These are phyloP conservation scores for Fusarium stilboides DNA, from an alignment of 2,329 filamentous ascomycete genomes.

Conservation along the genomic window DNA sequence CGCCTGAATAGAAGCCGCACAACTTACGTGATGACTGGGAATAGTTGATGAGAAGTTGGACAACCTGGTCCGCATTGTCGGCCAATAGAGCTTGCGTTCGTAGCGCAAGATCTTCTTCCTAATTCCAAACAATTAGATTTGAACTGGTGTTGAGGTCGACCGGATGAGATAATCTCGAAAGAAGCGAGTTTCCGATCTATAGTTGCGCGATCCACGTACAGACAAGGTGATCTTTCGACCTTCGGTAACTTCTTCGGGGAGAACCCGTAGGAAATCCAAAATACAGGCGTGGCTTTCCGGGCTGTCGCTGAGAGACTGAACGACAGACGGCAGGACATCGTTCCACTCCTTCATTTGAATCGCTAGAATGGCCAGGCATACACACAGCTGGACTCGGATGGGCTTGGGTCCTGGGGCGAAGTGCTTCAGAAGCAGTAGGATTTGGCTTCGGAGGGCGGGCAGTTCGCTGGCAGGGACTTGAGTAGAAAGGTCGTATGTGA, in stretches of 20 bases:
- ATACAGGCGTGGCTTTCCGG: constrained; percentile 87
- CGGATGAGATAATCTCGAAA: constrained; percentile 55
- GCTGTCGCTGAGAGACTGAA: constrained; percentile 82
- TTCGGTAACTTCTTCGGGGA: constrained; percentile 98
- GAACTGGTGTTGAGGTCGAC: constrained; percentile 54
- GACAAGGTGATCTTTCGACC: constrained; percentile 99
- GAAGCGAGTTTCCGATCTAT: constrained; percentile 59
- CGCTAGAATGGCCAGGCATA: constrained; percentile 93
- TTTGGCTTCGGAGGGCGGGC: constrained; percentile 83
- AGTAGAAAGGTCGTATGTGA: constrained; percentile 91
- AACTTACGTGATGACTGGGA: constrained; percentile 88
- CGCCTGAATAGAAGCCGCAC: neutral
- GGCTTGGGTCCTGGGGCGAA: constrained; percentile 87
- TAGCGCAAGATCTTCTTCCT: constrained; percentile 94
- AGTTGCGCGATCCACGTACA: constrained; percentile 83
- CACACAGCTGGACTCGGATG: constrained; percentile 91
- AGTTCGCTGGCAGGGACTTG: constrained; percentile 86
- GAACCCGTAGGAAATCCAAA: constrained; percentile 94
- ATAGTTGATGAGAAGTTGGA: constrained; percentile 90
- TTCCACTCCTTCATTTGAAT: constrained; percentile 98
- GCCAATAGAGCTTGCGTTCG: constrained; percentile 92
- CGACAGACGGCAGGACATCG: constrained; percentile 87
- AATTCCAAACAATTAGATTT: constrained; percentile 63
- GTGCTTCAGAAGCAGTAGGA: constrained; percentile 84
- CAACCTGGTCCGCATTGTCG: constrained; percentile 90